Evolutionary conservation across 345 rosid species (phyloP).

Genomic region (Populus deltoides): DNA sequence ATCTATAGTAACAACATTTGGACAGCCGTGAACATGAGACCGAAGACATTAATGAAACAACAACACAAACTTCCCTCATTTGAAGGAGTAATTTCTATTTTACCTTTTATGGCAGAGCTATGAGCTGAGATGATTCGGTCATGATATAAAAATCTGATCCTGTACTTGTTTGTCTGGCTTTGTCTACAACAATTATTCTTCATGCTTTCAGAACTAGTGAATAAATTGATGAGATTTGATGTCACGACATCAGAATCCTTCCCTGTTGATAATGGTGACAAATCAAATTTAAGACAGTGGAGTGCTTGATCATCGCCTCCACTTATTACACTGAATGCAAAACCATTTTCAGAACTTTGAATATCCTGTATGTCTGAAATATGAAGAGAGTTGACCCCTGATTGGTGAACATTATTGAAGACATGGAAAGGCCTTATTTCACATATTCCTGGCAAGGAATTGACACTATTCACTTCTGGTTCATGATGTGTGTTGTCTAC

Average conservation of each 20-base stretch:
- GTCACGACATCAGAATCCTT: constrained; percentile 16
- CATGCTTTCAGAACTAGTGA: constrained; percentile 21
- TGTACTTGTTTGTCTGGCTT: constrained; percentile 34
- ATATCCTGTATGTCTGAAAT: constrained; percentile 43
- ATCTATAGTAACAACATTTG: neutral
- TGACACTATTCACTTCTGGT: constrained; percentile 27
- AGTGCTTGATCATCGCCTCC: constrained; percentile 99
- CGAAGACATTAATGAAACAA: neutral
- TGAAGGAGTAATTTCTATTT: neutral
- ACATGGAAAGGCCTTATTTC: constrained; percentile 63
- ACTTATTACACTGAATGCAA: constrained; percentile 51
- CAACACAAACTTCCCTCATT: neutral
- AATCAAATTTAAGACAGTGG: constrained; percentile 48
- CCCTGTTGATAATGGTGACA: constrained; percentile 21
- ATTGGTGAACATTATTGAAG: constrained; percentile 59
- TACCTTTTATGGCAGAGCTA: constrained; percentile 89
- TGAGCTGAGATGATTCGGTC: constrained; percentile 65
- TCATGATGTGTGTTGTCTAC: constrained; percentile 19
- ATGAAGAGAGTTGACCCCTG: constrained; percentile 87
- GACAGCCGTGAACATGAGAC: neutral
- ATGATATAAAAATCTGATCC: constrained; percentile 41
- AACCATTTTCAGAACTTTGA: constrained; percentile 30
- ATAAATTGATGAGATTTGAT: constrained; percentile 10
- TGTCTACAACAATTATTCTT: constrained; percentile 16
- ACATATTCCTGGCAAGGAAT: constrained; percentile 38